Conservation (phyloP, 306 rosid species). For the Hylodesmum podocarpum region DNA sequence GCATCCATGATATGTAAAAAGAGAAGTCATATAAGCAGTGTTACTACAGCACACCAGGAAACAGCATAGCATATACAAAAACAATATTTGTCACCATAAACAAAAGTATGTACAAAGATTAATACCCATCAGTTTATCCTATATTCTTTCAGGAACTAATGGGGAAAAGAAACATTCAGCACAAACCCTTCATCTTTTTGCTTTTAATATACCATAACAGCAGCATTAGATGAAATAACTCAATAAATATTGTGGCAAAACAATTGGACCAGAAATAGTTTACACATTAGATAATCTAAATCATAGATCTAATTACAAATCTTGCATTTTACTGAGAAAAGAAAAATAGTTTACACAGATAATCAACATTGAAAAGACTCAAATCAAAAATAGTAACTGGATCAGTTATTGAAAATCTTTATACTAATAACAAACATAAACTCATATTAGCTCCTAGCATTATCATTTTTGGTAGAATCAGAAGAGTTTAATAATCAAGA, state of each 20-base stretch:
- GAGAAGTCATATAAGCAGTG: neutral
- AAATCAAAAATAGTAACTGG: slow-evolving; percentile 15
- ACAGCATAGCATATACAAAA: slow-evolving; percentile 13
- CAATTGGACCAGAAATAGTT: slow-evolving; percentile 25
- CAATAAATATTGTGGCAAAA: slow-evolving; percentile 11
- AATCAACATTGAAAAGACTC: slow-evolving; percentile 11
- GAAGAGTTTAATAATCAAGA: slow-evolving; percentile 8
- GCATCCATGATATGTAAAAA: slow-evolving; percentile 15
- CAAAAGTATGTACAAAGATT: slow-evolving; percentile 3
- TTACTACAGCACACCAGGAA: neutral
- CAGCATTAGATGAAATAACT: slow-evolving; percentile 6
- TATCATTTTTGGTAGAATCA: slow-evolving; percentile 16
- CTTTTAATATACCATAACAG: neutral
- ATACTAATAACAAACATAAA: slow-evolving; percentile 11
- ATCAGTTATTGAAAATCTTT: neutral
- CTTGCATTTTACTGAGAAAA: neutral
- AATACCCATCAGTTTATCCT: neutral
- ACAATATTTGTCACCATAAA: slow-evolving; percentile 8
- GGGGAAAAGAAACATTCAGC: neutral
- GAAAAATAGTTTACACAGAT: neutral
- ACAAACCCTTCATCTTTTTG: neutral
- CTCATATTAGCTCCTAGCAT: slow-evolving; percentile 14
- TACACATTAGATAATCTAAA: slow-evolving; percentile 25
- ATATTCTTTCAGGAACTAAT: neutral
- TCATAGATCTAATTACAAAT: slow-evolving; percentile 12